Evolutionary conservation across 2,329 filamentous ascomycete species (phyloP), one percentile per base, ranked within the genome.

Genomic region (Clonostachys rhizophaga): DNA sequence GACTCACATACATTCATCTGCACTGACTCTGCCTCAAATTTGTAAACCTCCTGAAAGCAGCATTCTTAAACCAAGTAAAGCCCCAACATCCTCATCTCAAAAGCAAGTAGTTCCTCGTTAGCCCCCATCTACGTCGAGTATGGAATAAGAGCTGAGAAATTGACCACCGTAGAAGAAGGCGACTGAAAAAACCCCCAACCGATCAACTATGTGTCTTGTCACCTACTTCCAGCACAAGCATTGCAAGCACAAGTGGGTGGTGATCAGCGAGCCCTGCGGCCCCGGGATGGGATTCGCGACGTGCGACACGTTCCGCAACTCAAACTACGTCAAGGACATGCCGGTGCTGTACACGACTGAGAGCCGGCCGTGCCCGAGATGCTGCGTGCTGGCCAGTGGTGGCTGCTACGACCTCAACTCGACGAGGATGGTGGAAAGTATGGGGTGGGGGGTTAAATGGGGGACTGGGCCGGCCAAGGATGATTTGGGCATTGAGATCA

Each of bases 181-280:
- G 34, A n/a, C 14, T 13, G 42, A 24, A 34, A 37, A 11, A 10
- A 11, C 35, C 37, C n/a, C 20, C 36, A 52, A 39, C 37, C 20
- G 46, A 45, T 11, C 12, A 17, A 5, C 34, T 42, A 79, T 80
- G 76, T 80, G 76, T 58, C 53, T 55, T 16, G 66, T 71, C n/a
- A 69, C 63, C 24, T 71, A 74, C 59, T 77, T 70, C 60, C 64
- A 66, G 49, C 72, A 76, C 59, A 70, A 68, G 44, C 54, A 53
- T 49, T 81, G 78, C 68, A 63, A 65, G 11, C 78, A 79, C 65
- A 69, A 66, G 54, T 82, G 78, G 78, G 67, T 74, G 40, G 57
- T 69, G 50, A 67, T 81, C 55, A 60, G 59, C 5, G 51, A 61
- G 41, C 69, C 73, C 6, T 82, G 78, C 63, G 65, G 55, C 5